Conservation (phyloP, 768 basidiomycete genomes). For the Gymnopilus dilepis region DNA sequence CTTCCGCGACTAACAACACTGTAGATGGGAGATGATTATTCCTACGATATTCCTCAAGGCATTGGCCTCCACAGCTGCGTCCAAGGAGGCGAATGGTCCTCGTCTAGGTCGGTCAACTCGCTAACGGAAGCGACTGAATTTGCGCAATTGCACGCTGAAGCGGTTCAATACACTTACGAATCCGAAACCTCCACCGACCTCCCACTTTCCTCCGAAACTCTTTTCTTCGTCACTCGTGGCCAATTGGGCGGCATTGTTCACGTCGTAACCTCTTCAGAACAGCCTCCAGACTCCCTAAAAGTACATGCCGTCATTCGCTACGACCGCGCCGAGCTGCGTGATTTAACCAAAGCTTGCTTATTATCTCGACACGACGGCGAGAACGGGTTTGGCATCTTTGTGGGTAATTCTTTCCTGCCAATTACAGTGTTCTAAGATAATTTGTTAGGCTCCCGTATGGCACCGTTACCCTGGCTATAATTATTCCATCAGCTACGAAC, state of each 20-base stretch:
- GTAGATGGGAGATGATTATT: background rate
- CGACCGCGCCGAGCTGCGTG: constrained; percentile 14
- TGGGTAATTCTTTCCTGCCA: constrained; percentile 24
- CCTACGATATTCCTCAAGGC: constrained; percentile 12
- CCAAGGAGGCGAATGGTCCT: background rate
- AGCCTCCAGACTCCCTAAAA: constrained; percentile 8
- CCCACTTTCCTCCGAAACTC: constrained; percentile 30
- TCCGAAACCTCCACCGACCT: constrained; percentile 28
- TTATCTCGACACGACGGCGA: constrained; percentile 28
- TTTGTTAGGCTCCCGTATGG: constrained; percentile 20
- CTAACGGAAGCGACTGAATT: background rate
- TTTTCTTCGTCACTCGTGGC: constrained; percentile 39
- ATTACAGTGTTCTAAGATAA: background rate
- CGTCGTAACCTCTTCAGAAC: constrained; percentile 10
- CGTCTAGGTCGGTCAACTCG: background rate
- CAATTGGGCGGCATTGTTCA: constrained; percentile 25
- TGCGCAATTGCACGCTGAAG: background rate
- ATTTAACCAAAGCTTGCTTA: constrained; percentile 34
- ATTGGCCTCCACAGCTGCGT: constrained; percentile 5
- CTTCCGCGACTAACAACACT: background rate
- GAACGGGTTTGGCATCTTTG: constrained; percentile 42
- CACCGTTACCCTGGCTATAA: background rate
- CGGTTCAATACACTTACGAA: background rate
- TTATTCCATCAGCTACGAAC: constrained; percentile 20
- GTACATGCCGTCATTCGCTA: constrained; percentile 25